A percentile compares a stretch with the other conserved stretches of the same genome.
phyloP scores from a whole-genome alignment of 441 rosid genomes.

The Bocquillonia castaneifolia region DNA sequence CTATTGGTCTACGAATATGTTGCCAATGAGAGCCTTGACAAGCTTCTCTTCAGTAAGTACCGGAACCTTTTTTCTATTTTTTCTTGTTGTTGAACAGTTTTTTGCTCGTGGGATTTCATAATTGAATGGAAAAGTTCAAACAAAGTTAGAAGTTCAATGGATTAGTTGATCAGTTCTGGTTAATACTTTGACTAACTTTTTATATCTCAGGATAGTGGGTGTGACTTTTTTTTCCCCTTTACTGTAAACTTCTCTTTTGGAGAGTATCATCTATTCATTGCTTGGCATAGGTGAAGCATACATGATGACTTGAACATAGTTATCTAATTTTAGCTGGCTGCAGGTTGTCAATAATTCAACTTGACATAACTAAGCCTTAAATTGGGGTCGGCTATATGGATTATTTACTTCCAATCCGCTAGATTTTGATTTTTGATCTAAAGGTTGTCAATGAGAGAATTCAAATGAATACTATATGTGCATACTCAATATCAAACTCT shows the following conservation, averaged over 20 bases:
- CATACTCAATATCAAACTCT: neutral
- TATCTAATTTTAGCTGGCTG: neutral
- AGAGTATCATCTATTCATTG: neutral
- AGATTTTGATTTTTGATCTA: too few relatives aligned
- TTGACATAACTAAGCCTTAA: too few relatives aligned
- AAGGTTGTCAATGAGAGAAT: too few relatives aligned
- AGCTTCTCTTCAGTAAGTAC: constrained; percentile 82
- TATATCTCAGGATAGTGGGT: too few relatives aligned
- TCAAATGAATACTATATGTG: neutral
- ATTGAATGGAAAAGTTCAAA: constrained; percentile 5
- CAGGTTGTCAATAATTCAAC: neutral
- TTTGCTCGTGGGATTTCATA: neutral
- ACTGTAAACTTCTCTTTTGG: neutral
- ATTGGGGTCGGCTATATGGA: too few relatives aligned
- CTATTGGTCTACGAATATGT: constrained; percentile 86
- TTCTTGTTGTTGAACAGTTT: neutral
- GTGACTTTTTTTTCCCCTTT: neutral
- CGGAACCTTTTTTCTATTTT: neutral
- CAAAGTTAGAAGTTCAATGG: too few relatives aligned
- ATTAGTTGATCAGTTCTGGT: too few relatives aligned
- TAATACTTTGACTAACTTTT: too few relatives aligned
- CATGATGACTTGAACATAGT: neutral
- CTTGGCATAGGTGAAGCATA: neutral
- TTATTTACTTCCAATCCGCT: too few relatives aligned
- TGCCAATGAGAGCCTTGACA: constrained; percentile 79